phyloP scores from a whole-genome alignment of 257 asterid species.

The Capsicum chinense region DNA sequence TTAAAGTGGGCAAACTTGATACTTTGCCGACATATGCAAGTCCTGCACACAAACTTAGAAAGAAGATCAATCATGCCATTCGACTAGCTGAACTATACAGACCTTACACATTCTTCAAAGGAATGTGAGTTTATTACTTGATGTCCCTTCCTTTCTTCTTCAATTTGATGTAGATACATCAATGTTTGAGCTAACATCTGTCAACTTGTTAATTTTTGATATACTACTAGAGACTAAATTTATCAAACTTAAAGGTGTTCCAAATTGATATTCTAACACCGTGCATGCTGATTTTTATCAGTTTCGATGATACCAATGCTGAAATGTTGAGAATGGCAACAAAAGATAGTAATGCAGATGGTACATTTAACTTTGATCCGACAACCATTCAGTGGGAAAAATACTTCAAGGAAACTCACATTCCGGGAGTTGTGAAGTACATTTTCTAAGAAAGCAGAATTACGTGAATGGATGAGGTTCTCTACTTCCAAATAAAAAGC shows the following conservation, averaged over 20 bases:
- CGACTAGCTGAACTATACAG: slow-evolving; percentile 31
- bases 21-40: slow-evolving; percentile 28
- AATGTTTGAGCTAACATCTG: neutral
- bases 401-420: slow-evolving; percentile 30
- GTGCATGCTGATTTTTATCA: neutral
- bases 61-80: slow-evolving; percentile 8
- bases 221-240: neutral
- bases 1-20: slow-evolving; percentile 32
- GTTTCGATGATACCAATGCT: neutral
- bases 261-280: neutral
- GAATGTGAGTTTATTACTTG: slow-evolving; percentile 31
- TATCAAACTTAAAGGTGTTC: neutral
- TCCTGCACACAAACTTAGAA: neutral
- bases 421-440: slow-evolving; percentile 31
- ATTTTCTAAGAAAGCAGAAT: neutral
- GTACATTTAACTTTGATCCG: slow-evolving; percentile 34
- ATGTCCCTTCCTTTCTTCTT: neutral
- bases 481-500: neutral
- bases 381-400: slow-evolving; percentile 32
- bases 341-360: slow-evolving; percentile 23
- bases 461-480: neutral
- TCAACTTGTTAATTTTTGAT: neutral
- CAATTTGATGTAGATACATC: neutral
- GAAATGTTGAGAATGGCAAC: neutral
- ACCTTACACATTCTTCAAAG: slow-evolving; percentile 30